Conservation (phyloP, 768 basidiomycete genomes). For the Lyophyllum shimeji region DNA sequence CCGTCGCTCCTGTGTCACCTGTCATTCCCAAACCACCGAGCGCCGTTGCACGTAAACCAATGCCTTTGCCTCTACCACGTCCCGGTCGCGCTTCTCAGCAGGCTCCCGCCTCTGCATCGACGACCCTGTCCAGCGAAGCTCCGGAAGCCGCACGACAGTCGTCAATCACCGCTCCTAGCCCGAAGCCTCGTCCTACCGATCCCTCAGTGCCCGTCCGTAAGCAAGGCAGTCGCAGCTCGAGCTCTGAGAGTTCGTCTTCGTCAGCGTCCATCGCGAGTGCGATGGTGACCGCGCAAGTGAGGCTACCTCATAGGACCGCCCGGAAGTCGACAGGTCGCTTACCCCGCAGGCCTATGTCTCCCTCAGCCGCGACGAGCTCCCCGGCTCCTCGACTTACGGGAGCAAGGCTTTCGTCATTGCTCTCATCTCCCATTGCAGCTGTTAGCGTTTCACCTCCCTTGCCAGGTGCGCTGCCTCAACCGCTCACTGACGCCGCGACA, state of each 20-base stretch:
- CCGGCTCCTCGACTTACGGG: not conserved
- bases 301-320: conserved; percentile 7
- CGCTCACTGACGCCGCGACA: not conserved
- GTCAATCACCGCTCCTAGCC: not conserved
- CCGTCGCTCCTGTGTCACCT: not conserved
- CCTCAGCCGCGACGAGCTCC: not conserved
- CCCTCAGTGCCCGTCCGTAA: not conserved
- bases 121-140: not conserved
- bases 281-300: not conserved
- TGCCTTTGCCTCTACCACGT: not conserved
- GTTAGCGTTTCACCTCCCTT: not conserved
- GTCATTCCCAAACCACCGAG: not conserved
- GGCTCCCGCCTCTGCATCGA: not conserved
- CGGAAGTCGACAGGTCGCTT: conserved; percentile 8
- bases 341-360: not conserved
- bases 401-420: not conserved
- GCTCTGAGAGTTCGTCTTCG: not conserved
- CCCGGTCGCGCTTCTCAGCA: not conserved
- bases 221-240: not conserved
- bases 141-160: not conserved
- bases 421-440: not conserved
- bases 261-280: not conserved
- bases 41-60: not conserved
- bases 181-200: not conserved
- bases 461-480: not conserved